Base-by-base conservation (phyloP, 2,329 filamentous ascomycete species). In the Coniella vitis region DNA sequence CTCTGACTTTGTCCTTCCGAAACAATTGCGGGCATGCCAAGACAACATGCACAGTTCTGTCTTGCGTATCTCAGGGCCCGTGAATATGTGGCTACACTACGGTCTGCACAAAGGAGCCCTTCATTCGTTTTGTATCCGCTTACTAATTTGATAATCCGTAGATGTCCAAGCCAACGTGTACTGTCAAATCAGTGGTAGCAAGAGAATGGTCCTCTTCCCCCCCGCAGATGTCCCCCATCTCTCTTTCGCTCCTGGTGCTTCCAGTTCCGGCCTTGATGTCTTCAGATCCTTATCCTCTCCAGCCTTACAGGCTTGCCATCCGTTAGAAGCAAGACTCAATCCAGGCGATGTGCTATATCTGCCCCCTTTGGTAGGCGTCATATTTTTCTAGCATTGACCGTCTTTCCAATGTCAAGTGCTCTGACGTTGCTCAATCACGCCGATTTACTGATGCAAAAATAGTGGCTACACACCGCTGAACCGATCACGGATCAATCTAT, bases 41-140 rank as follows among this genome's bases (percentile, higher is more conserved):
- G 69, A 82, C n/a, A 80, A 81, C 53, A 65, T 78, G 3, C 89
- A 94, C 61, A 91, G 85, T 62, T 90, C 87, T 3, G 83, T 90
- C 0, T 67, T 95, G 20, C 78, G 89, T 17, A 82, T 95, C 52
- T 91, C 86, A 4, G 87, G 87, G 1, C 79, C 79, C 2, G 86
- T 91, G 10, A 85, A 83, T 36, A 87, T 95, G 79, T 95, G 90
- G 90, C 72, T 95, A 29, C 88, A 94, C 65, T 94, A 93, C 69
- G 87, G 94, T 66, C 83, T 85, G 19, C 63, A 66, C 20, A 31
- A 25, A 40, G n/a, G n/a, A n/a, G n/a, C n/a, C n/a, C n/a, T n/a
- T n/a, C n/a, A n/a, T n/a, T n/a, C n/a, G n/a, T n/a, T n/a, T n/a
- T n/a, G n/a, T n/a, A n/a, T n/a, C n/a, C n/a, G n/a, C n/a, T n/a